Base-by-base conservation (phyloP, 257 asterid species). In the Mitragyna speciosa region DNA sequence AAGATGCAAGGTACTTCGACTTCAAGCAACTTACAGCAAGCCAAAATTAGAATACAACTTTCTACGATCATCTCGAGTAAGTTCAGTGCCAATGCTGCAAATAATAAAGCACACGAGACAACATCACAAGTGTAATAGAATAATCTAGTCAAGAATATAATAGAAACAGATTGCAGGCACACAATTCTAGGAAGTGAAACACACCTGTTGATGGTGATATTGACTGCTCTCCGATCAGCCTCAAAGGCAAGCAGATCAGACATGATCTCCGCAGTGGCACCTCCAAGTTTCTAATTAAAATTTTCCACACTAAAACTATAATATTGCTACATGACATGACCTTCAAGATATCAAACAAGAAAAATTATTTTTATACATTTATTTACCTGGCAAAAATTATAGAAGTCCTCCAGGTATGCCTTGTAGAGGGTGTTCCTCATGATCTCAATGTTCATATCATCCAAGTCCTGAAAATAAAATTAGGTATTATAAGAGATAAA, bases 181-280 rank as follows among this genome's bases (percentile, higher is more conserved):
- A 49, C 72, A 77, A 15, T 54, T 30, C 52, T 7, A 19, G 78
- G 77, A 39, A 51, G 24, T 66, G 47, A 66, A 66, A 28, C 66
- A 36, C 52, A 90, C 97, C 98, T 94, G 91, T 94, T 94, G 61
- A 94, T 92, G 77, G 96, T 87, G 85, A 94, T 94, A 85, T 94
- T 94, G 89, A 94, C 96, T 75, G 98, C 98, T 87, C 98, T 91
- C 79, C 98, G 89, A 70, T 94, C 98, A 78, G 98, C 97, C 87
- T 94, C 97, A 84, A 94, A 94, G 79, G 97, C 83, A 51, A 94
- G 93, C 76, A 94, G 92, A 83, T 94, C 97, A 64, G 98, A 88
- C 98, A 94, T 94, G 78, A 94, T 92, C 84, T 92, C 98, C 10
- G 94, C 91, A 74, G 98, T 94, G 76, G 98, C 98, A 31, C 97